Conservation (phyloP, 176 grass and related monocot species). For the Triticum monococcum region DNA sequence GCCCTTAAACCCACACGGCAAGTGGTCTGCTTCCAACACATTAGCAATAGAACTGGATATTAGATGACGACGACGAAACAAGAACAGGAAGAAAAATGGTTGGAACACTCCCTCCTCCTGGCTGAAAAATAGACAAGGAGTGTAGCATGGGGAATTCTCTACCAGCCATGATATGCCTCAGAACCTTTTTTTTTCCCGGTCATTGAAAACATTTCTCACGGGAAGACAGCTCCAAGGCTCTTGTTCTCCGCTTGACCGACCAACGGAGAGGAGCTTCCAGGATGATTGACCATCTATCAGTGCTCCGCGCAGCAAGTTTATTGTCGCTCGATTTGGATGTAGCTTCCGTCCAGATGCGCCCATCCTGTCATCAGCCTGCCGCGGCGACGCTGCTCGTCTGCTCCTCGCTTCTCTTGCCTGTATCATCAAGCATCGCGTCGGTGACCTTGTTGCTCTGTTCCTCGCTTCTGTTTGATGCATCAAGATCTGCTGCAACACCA, state of each 20-base stretch:
- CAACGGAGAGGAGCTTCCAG: conserved; percentile 11
- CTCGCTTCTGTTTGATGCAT: conserved; percentile 20
- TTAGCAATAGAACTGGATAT: neutral
- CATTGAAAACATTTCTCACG: conserved; percentile 59
- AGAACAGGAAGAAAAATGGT: conserved; percentile 15
- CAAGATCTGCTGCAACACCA: neutral
- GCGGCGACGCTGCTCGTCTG: neutral
- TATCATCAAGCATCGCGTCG: conserved; percentile 18
- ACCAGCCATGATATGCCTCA: neutral
- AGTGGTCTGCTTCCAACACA: conserved; percentile 8
- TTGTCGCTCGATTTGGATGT: conserved; percentile 12
- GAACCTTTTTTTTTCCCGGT: conserved; percentile 47
- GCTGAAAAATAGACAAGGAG: conserved; percentile 36
- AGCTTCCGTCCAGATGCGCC: conserved; percentile 2
- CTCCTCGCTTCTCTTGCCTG: conserved; percentile 26
- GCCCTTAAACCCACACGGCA: neutral
- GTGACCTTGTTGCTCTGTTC: neutral
- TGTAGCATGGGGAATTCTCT: neutral
- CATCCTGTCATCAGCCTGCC: conserved; percentile 9
- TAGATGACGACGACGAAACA: neutral
- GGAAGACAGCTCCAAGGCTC: conserved; percentile 30
- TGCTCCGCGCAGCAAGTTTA: neutral
- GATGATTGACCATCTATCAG: neutral
- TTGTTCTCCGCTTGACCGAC: neutral
- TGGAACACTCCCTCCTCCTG: conserved; percentile 11